Conservation (phyloP, 176 grass and related monocot genomes). For the Leersia perrieri region DNA sequence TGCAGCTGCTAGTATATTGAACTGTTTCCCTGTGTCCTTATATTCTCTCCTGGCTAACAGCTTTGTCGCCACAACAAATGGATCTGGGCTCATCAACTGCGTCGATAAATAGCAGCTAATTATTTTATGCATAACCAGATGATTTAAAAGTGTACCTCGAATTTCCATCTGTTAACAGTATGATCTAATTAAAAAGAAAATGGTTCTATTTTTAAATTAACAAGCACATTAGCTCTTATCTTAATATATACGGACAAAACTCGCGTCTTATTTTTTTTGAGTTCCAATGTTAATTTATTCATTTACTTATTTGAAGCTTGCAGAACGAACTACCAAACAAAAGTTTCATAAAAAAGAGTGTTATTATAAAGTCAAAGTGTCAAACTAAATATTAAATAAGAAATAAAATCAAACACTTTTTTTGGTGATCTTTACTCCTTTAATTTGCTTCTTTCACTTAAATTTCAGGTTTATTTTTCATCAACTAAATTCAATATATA, state of each 20-base stretch:
- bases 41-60: conserved; percentile 45
- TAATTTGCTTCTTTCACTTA: conserved; percentile 21
- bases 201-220: neutral
- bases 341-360: neutral
- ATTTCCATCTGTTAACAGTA: conserved; percentile 16
- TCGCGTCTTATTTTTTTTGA: neutral
- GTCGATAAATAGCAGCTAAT: neutral
- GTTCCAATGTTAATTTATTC: conserved; percentile 1
- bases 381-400: conserved; percentile 23
- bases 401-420: conserved; percentile 12
- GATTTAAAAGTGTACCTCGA: conserved; percentile 14
- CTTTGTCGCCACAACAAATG: conserved; percentile 49
- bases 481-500: conserved; percentile 17
- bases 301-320: conserved; percentile 9
- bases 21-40: conserved; percentile 61
- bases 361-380: conserved; percentile 23
- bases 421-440: conserved; percentile 22
- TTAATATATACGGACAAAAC: conserved; percentile 20
- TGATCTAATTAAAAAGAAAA: conserved; percentile 12
- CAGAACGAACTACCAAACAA: conserved; percentile 3
- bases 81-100: conserved; percentile 58
- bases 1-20: conserved; percentile 57
- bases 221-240: conserved; percentile 13
- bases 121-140: neutral
- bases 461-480: conserved; percentile 31